Evolutionary conservation across 2,329 filamentous ascomycete genomes (phyloP).

Genomic region (Hirsutella thompsonii): DNA sequence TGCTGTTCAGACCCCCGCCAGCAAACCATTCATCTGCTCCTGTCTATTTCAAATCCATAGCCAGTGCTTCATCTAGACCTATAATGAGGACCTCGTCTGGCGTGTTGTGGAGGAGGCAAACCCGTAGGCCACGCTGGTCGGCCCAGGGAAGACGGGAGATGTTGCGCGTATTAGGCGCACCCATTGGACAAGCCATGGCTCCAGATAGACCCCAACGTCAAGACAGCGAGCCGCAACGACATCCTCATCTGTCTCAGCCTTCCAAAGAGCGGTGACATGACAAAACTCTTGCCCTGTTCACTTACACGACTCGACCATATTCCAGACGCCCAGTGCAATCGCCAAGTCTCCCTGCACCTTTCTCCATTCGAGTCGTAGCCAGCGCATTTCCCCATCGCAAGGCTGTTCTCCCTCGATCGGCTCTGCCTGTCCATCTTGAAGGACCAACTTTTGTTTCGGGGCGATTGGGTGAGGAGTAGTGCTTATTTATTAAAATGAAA

Average conservation of each 20-base stretch:
- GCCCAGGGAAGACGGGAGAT: conserved; percentile 3
- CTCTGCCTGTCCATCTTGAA: conserved; percentile 17
- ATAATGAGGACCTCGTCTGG: conserved; percentile 15
- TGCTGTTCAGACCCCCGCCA: conserved; percentile 15
- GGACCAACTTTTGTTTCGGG: conserved; percentile 20
- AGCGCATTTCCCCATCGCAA: conserved; percentile 14
- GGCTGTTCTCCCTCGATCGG: conserved; percentile 23
- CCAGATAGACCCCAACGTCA: background rate
- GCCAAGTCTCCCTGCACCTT: background rate
- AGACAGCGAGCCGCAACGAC: background rate
- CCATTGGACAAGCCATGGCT: too few species aligned
- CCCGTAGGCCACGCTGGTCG: conserved; percentile 4
- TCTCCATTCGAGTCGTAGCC: background rate
- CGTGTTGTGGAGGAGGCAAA: conserved; percentile 10
- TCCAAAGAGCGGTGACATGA: too few species aligned
- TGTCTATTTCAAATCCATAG: conserved; percentile 18
- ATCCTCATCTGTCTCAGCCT: background rate
- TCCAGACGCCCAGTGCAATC: background rate
- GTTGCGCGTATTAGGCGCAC: too few species aligned
- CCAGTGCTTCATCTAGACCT: conserved; percentile 17
- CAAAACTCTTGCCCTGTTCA: background rate
- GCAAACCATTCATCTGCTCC: conserved; percentile 18
- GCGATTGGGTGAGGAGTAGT: conserved; percentile 22
- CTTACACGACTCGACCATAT: background rate
- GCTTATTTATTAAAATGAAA: conserved; percentile 26